Percentiles rank a stretch among this genome's conserved stretches.
Evolutionary conservation across 1,284 basidiomycete genomes (phyloP).

Genomic region (Jaminaea rosea): DNA sequence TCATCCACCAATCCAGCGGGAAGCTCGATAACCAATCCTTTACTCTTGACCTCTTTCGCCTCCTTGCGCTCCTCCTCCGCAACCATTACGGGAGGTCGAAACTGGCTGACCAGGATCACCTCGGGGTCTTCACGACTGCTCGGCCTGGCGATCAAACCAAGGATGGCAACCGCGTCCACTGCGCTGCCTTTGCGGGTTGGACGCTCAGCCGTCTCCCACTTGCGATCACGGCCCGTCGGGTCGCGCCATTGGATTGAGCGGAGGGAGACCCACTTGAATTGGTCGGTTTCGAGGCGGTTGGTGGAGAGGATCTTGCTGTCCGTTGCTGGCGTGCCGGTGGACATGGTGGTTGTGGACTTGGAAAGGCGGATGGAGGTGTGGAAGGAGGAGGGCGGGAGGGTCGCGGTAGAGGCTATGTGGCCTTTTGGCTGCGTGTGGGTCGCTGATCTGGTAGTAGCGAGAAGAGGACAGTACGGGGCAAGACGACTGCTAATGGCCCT

Average conservation of each 20-base stretch:
- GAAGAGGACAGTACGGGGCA: too few species aligned
- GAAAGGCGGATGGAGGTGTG: too few species aligned
- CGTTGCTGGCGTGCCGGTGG: too few species aligned
- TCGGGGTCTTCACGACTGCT: constrained; percentile 16
- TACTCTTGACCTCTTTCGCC: neutral
- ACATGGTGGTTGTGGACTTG: too few species aligned
- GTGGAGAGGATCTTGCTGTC: constrained; percentile 19
- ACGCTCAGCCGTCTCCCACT: constrained; percentile 44
- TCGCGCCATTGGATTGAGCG: constrained; percentile 42
- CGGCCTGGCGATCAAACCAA: constrained; percentile 37
- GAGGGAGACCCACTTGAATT: constrained; percentile 43
- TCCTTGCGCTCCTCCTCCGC: neutral
- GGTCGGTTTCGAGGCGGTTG: constrained; percentile 19
- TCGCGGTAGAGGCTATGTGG: too few species aligned
- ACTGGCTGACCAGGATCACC: constrained; percentile 39
- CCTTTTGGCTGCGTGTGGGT: too few species aligned
- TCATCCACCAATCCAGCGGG: constrained; percentile 44
- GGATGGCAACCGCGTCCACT: constrained; percentile 43
- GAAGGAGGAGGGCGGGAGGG: too few species aligned
- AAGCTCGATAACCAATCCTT: constrained; percentile 38
- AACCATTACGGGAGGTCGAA: constrained; percentile 26
- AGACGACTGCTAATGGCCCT: too few species aligned
- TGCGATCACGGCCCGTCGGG: constrained; percentile 33
- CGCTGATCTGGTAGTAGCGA: too few species aligned
- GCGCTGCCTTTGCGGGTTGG: constrained; percentile 37